Evolutionary conservation across 169 alveolate species (phyloP), one percentile per base, ranked within the genome.

Genomic region (Plasmodium adleri): DNA sequence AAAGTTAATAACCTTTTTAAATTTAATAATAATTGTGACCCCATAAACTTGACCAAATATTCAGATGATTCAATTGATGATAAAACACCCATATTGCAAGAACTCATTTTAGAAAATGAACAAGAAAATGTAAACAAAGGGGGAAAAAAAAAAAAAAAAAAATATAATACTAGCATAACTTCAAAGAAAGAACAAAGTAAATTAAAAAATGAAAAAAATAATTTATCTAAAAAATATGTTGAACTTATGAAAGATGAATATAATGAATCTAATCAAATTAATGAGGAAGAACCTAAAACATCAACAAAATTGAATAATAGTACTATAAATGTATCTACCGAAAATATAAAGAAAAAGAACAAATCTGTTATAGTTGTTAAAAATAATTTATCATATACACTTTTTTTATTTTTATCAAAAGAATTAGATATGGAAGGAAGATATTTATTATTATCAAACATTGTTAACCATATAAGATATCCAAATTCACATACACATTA

Each of bases 381-480:
- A 49, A 83, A 83, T 28, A 83, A 83, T 56, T 45, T 83, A 62
- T 78, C 91, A 20, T 83, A 83, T 62, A 83, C 91, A 0, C 89
- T 97, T 56, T 88, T 94, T 64, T 93, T 92, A 88, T 93, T 92
- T 73, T 72, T 96, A 72, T 95, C 94, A 76, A 91, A 92, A 88
- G 98, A 94, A 85, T 68, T 92, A 95, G 97, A 60, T 50, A 78
- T 90, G 86, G 96, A 94, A 85, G 94, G 94, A 20, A 94, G 98
- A 80, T 95, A 96, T 70, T 95, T 93, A 91, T 88, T 98, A 68
- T 93, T 98, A 50, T 97, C 98, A 85, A 96, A 98, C 32, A 95
- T 98, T 62, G 97, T 98, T 43, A 98, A 98, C 91, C 98, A 98
- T 92, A 95, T 98, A 72, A 95, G 99, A 85, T 98, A 95, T 94